Conservation (phyloP, 345 rosid species). For the Microthlaspi erraticum region DNA sequence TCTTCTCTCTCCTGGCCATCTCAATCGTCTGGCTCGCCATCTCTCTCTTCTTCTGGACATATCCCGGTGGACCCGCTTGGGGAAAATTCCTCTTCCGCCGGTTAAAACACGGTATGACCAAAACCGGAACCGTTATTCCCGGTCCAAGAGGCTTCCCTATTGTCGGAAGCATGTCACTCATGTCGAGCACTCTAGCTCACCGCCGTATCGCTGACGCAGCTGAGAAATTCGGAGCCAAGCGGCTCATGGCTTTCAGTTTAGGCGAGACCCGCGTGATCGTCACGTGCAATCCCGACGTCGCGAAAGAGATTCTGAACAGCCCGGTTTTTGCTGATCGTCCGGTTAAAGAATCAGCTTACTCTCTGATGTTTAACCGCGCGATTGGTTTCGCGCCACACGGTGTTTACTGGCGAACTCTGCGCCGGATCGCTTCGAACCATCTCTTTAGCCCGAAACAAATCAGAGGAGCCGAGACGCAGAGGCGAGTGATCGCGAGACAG, state of each 20-base stretch:
- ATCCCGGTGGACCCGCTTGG: constrained; percentile 83
- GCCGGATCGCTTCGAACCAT: constrained; percentile 66
- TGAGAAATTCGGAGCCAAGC: constrained; percentile 46
- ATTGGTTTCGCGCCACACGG: constrained; percentile 85
- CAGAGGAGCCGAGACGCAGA: constrained; percentile 52
- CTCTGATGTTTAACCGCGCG: constrained; percentile 75
- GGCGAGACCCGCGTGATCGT: constrained; percentile 72
- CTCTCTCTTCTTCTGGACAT: constrained; percentile 59
- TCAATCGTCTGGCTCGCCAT: constrained; percentile 45
- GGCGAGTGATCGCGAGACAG: constrained; percentile 54
- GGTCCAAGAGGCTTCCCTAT: constrained; percentile 78
- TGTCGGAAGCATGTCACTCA: constrained; percentile 68
- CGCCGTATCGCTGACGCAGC: constrained; percentile 58
- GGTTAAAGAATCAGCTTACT: constrained; percentile 72
- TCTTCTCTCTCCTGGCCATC: constrained; percentile 51
- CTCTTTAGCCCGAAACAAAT: constrained; percentile 70
- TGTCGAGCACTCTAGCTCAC: constrained; percentile 64
- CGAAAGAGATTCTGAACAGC: constrained; percentile 67
- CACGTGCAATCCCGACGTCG: constrained; percentile 69
- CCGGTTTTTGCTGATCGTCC: constrained; percentile 79
- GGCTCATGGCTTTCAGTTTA: constrained; percentile 77
- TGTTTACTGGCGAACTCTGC: constrained; percentile 73
- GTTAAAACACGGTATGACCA: neutral
- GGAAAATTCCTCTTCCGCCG: constrained; percentile 49
- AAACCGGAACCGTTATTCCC: constrained; percentile 53